Evolutionary conservation across 1,284 basidiomycete species (phyloP).

Genomic region (Schizopora paradoxa): DNA sequence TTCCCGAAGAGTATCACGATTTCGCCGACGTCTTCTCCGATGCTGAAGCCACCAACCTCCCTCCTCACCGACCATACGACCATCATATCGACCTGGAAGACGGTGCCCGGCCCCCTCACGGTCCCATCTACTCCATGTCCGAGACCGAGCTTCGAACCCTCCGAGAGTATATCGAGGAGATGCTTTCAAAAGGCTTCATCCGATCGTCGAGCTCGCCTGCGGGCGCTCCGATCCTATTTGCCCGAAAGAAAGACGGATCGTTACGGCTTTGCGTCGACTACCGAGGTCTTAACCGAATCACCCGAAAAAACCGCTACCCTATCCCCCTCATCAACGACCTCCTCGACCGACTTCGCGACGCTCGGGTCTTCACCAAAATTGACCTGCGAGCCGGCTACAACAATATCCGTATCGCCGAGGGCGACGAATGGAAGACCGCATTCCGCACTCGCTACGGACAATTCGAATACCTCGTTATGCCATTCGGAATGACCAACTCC

Average conservation of each 20-base stretch:
- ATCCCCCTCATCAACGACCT: constrained; percentile 36
- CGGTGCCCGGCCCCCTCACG: background rate
- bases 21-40: background rate
- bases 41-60: background rate
- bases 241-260: constrained; percentile 40
- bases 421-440: constrained; percentile 30
- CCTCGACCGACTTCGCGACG: constrained; percentile 26
- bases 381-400: constrained; percentile 29
- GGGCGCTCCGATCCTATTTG: constrained; percentile 40
- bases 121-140: background rate
- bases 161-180: constrained; percentile 32
- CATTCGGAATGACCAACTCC: constrained; percentile 35
- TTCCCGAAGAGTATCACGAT: too few species aligned
- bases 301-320: constrained; percentile 34
- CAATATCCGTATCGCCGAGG: constrained; percentile 18
- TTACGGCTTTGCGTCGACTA: constrained; percentile 40
- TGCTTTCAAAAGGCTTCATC: constrained; percentile 34
- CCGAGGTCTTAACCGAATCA: constrained; percentile 35
- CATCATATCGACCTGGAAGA: constrained; percentile 2
- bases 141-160: constrained; percentile 20
- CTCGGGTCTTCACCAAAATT: constrained; percentile 28
- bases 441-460: constrained; percentile 28
- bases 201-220: constrained; percentile 31
- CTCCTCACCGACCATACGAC: background rate
- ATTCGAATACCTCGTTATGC: constrained; percentile 31